A percentile compares a stretch with the other conserved stretches of the same genome.
These are phyloP conservation scores for Alnus rubra DNA, from an alignment of 306 rosid genomes.

Conservation along the genomic window DNA sequence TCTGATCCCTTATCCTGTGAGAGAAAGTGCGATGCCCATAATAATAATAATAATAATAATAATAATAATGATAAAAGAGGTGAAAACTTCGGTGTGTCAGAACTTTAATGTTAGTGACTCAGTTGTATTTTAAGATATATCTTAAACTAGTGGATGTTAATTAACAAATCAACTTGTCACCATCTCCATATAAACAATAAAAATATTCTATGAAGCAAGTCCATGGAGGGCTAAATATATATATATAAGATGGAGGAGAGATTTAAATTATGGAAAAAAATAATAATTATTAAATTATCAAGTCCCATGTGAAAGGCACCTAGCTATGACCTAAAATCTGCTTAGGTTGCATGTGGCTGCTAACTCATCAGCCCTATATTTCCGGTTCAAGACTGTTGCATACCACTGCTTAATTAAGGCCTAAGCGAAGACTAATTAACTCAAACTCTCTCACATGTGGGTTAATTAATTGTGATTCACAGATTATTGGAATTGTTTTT, in stretches of 20 bases:
- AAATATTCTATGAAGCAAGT: slow-evolving; percentile 26
- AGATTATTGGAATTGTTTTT: neutral
- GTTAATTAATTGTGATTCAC: slow-evolving; percentile 21
- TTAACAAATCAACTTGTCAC: slow-evolving; percentile 29
- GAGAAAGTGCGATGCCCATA: slow-evolving; percentile 11
- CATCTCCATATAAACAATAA: slow-evolving; percentile 24
- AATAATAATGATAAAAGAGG: slow-evolving; percentile 24
- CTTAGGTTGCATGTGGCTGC: slow-evolving; percentile 1
- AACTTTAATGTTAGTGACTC: slow-evolving; percentile 35
- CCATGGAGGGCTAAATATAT: slow-evolving; percentile 23
- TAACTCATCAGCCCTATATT: slow-evolving; percentile 27
- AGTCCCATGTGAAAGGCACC: slow-evolving; percentile 48
- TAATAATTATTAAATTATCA: neutral
- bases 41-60: slow-evolving; percentile 14
- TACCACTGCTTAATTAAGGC: neutral
- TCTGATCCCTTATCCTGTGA: slow-evolving; percentile 6
- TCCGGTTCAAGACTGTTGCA: slow-evolving; percentile 28
- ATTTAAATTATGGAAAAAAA: neutral
- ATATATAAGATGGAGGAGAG: neutral
- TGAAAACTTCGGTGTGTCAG: slow-evolving; percentile 9
- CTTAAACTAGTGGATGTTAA: slow-evolving; percentile 6
- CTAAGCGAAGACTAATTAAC: neutral
- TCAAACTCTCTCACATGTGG: slow-evolving; percentile 23
- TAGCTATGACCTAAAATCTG: slow-evolving; percentile 34
- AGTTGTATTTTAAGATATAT: slow-evolving; percentile 16